A percentile compares a stretch with the other conserved stretches of the same genome.
Evolutionary conservation across 2,329 filamentous ascomycete species (phyloP).

Genomic region (Paecilomyces fulvus): DNA sequence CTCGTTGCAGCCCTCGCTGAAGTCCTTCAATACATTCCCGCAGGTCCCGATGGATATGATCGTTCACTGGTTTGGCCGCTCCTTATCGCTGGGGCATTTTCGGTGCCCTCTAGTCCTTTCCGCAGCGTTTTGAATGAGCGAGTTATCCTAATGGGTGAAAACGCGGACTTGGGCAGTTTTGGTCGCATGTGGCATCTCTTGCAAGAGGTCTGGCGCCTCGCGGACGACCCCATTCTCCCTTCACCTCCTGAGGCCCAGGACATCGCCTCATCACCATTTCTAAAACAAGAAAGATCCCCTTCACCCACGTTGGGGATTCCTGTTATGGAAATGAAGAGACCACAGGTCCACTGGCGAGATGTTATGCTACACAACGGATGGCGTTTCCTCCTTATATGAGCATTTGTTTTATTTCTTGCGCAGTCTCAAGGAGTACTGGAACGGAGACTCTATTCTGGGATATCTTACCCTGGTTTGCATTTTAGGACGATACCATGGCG

Average conservation of each 20-base stretch:
- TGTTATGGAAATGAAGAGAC: slow-evolving; percentile 24
- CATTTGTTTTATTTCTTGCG: neutral
- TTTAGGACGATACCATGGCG: slow-evolving; percentile 1
- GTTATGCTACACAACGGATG: slow-evolving; percentile 85
- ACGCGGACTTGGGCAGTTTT: slow-evolving; percentile 74
- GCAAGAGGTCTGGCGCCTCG: slow-evolving; percentile 69
- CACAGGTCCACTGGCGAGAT: slow-evolving; percentile 87
- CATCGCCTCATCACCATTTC: slow-evolving; percentile 4
- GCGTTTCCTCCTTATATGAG: slow-evolving; percentile 84
- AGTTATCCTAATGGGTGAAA: slow-evolving; percentile 63
- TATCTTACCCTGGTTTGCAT: neutral
- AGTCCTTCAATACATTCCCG: slow-evolving; percentile 72
- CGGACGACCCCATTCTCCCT: slow-evolving; percentile 48
- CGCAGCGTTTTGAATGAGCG: slow-evolving; percentile 70
- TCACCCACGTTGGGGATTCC: slow-evolving; percentile 8
- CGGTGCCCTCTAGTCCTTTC: slow-evolving; percentile 64
- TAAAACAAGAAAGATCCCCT: slow-evolving; percentile 13
- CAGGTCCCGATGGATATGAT: slow-evolving; percentile 75
- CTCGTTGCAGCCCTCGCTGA: slow-evolving; percentile 70
- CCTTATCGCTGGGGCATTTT: slow-evolving; percentile 74
- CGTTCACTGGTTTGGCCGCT: slow-evolving; percentile 89
- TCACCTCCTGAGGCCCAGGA: slow-evolving; percentile 2
- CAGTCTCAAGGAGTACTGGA: neutral
- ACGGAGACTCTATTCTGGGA: neutral
- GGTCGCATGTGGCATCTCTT: slow-evolving; percentile 72